These are phyloP conservation scores for Clavispora fructus DNA, from an alignment of 805 yeast species.

Conservation along the genomic window DNA sequence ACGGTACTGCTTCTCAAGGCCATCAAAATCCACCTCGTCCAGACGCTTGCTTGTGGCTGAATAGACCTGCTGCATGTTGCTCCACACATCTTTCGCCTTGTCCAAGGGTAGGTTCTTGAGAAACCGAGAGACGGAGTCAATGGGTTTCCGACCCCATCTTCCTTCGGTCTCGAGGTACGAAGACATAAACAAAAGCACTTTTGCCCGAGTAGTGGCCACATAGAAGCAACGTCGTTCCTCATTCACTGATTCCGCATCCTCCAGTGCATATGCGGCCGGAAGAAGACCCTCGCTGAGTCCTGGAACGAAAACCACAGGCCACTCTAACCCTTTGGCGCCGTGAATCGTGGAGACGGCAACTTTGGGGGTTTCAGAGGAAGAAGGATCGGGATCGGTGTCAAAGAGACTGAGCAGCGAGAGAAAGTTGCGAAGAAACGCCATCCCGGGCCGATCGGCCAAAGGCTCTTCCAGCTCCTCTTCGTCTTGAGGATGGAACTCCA, in stretches of 20 bases:
- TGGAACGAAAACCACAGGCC: constrained; percentile 89
- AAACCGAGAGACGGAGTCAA: constrained; percentile 25
- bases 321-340: constrained; percentile 89
- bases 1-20: constrained; percentile 7
- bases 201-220: constrained; percentile 87
- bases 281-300: constrained; percentile 61
- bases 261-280: constrained; percentile 52
- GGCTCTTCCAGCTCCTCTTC: constrained; percentile 16
- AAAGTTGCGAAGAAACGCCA: constrained; percentile 6
- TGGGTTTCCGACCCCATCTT: constrained; percentile 19
- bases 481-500: constrained; percentile 25
- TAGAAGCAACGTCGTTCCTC: constrained; percentile 85
- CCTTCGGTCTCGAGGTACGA: constrained; percentile 18
- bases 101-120: constrained; percentile 8
- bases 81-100: constrained; percentile 5
- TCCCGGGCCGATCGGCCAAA: neutral
- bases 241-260: constrained; percentile 31
- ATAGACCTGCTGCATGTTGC: neutral
- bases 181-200: constrained; percentile 46
- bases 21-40: neutral
- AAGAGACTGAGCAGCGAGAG: constrained; percentile 13
- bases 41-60: neutral
- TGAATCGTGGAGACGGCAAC: constrained; percentile 74
- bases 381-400: constrained; percentile 18
- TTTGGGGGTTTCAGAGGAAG: constrained; percentile 17